Evolutionary conservation across 2,329 filamentous ascomycete species (phyloP), one percentile per base, ranked within the genome.

Genomic region (Cladophialophora immunda): DNA sequence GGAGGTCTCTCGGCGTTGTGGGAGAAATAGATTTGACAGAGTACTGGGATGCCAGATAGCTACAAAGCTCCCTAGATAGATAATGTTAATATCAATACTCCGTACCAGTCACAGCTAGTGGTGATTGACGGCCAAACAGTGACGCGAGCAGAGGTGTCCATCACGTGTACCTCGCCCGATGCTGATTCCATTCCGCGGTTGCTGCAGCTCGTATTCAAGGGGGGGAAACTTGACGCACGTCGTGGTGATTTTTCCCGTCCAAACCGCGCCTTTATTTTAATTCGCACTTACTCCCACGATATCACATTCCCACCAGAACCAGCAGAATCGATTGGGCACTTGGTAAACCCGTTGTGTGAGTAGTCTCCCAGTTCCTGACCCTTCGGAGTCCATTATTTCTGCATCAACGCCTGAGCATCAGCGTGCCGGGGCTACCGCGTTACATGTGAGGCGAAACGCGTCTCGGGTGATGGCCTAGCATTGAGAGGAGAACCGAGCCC

Each of bases 381-480:
- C 34, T 65, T 17, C 27, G 19, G 13, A 50, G 60, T 27, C 53
- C 60, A 57, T 57, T 53, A 55, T 54, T 55, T 57, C 41, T 59
- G 45, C 41, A 32, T 32, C 52, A 30, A 7, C 45, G 15, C 22
- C 19, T 27, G 22, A 50, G 60, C 61, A 50, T 52, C 29, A 8
- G 25, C 19, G 17, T 50, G 22, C 41, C 38, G 52, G 19, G 19
- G 22, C n/a, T 41, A 63, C 11, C 38, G 45, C 64, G 59, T 52
- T 56, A 15, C 22, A 27, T 34, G 22, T 60, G 67, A 64, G 54
- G 58, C 58, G 58, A 65, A 69, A 69, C 68, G 62, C 65, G 68
- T 69, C 62, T 69, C 68, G 59, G 62, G 52, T 58, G 32, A 34
- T n/a, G 54, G 53, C 41, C 27, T 55, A 47, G 59, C 19, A 52